These are phyloP conservation scores for Wilcoxina mikolae DNA, from an alignment of 495 filamentous ascomycete genomes.

Conservation along the genomic window DNA sequence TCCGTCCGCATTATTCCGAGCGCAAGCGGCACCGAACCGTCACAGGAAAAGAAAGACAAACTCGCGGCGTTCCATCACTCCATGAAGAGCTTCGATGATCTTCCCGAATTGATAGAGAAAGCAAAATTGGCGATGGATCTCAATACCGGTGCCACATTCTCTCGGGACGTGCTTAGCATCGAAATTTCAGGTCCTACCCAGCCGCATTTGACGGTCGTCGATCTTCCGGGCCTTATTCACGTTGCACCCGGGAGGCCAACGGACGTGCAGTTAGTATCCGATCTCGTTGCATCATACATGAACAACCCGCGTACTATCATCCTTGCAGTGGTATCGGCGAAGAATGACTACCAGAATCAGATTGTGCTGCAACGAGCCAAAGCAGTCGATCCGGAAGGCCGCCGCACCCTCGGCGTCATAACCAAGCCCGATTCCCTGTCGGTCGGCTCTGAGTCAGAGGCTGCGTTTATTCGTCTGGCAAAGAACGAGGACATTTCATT, in stretches of 20 bases:
- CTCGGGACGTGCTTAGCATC: constrained; percentile 36
- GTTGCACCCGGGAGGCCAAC: constrained; percentile 32
- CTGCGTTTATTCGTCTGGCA: constrained; percentile 31
- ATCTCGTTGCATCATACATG: constrained; percentile 37
- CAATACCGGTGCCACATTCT: constrained; percentile 27
- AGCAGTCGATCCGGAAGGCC: constrained; percentile 32
- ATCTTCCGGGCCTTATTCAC: constrained; percentile 41
- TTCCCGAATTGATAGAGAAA: constrained; percentile 35
- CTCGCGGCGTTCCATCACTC: constrained; percentile 30
- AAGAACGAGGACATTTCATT: constrained; percentile 37
- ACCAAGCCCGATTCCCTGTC: constrained; percentile 5
- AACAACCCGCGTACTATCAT: constrained; percentile 36
- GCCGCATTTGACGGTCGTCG: constrained; percentile 41
- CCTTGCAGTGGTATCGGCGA: constrained; percentile 38
- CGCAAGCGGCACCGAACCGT: constrained; percentile 20
- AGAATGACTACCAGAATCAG: constrained; percentile 39
- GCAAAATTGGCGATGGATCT: constrained; percentile 20
- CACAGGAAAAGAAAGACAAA: constrained; percentile 18
- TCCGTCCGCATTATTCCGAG: constrained; percentile 33
- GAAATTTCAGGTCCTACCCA: constrained; percentile 38
- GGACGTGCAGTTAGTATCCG: constrained; percentile 33
- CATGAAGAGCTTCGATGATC: constrained; percentile 28
- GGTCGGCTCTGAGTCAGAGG: constrained; percentile 32
- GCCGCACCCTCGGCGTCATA: constrained; percentile 30
- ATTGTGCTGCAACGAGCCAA: constrained; percentile 34